A percentile compares a stretch with the other conserved stretches of the same genome.
phyloP scores from a whole-genome alignment of 805 yeast species.

The Zygosaccharomyces pseudorouxii region DNA sequence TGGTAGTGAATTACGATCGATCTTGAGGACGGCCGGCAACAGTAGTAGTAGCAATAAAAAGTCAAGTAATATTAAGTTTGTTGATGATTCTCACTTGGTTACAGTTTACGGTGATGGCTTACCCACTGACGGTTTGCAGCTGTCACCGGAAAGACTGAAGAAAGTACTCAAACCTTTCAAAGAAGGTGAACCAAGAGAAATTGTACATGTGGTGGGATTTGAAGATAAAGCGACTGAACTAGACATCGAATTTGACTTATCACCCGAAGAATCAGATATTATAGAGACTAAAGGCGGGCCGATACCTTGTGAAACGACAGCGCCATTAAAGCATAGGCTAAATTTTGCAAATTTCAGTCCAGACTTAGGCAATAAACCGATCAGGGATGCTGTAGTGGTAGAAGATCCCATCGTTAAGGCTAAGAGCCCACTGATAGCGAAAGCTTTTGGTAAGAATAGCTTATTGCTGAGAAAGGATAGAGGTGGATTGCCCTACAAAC shows the following conservation, averaged over 20 bases:
- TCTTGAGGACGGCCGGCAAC: conserved; percentile 19
- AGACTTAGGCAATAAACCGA: conserved; percentile 24
- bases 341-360: conserved; percentile 27
- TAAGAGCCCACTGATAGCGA: conserved; percentile 27
- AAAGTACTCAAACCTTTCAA: conserved; percentile 33
- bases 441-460: conserved; percentile 34
- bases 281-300: conserved; percentile 30
- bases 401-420: conserved; percentile 13
- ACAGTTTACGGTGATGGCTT: conserved; percentile 34
- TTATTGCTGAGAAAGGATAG: conserved; percentile 32
- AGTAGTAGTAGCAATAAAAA: conserved; percentile 9
- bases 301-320: conserved; percentile 23
- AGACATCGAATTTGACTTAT: conserved; percentile 12
- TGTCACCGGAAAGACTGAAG: conserved; percentile 30
- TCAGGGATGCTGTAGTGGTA: conserved; percentile 28
- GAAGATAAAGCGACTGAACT: conserved; percentile 21
- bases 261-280: conserved; percentile 27
- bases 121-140: conserved; percentile 28
- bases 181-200: conserved; percentile 35
- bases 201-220: conserved; percentile 18
- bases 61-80: conserved; percentile 23
- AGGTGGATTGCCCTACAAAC: conserved; percentile 36
- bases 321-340: conserved; percentile 22
- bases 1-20: conserved; percentile 16
- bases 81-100: conserved; percentile 25